Conservation (phyloP, 2,329 filamentous ascomycete species). For the Podosphaera fusca region DNA sequence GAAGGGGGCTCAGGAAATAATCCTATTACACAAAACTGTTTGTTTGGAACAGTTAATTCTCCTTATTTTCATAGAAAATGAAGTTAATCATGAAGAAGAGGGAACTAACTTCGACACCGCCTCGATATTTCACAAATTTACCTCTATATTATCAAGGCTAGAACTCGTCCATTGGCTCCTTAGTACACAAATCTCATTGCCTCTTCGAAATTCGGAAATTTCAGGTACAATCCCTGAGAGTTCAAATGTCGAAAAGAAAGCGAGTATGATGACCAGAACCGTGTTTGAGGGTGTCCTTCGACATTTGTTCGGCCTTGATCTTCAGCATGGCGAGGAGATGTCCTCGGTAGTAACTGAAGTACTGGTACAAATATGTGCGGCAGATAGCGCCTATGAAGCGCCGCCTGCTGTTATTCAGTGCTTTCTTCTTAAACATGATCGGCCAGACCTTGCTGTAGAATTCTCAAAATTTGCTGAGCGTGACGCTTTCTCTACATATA, state of each 20-base stretch:
- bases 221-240: constrained; percentile 15
- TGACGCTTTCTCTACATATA: constrained; percentile 48
- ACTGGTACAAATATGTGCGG: constrained; percentile 39
- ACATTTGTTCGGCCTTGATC: constrained; percentile 38
- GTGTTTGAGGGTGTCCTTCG: constrained; percentile 35
- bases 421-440: constrained; percentile 32
- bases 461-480: constrained; percentile 31
- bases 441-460: constrained; percentile 35
- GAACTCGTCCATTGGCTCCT: constrained; percentile 52
- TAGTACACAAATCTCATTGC: constrained; percentile 30
- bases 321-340: constrained; percentile 25
- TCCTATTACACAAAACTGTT: constrained; percentile 47
- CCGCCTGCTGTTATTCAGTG: constrained; percentile 34
- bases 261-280: constrained; percentile 28
- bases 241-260: constrained; percentile 16
- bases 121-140: constrained; percentile 45
- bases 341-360: constrained; percentile 41
- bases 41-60: constrained; percentile 67
- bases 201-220: constrained; percentile 20
- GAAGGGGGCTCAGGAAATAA: constrained; percentile 55
- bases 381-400: constrained; percentile 39
- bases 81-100: constrained; percentile 51
- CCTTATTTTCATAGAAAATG: constrained; percentile 66
- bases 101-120: constrained; percentile 44
- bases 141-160: constrained; percentile 47